These are phyloP conservation scores for Phyllosticta paracitricarpa DNA, from an alignment of 2,329 filamentous ascomycete genomes.

Conservation along the genomic window DNA sequence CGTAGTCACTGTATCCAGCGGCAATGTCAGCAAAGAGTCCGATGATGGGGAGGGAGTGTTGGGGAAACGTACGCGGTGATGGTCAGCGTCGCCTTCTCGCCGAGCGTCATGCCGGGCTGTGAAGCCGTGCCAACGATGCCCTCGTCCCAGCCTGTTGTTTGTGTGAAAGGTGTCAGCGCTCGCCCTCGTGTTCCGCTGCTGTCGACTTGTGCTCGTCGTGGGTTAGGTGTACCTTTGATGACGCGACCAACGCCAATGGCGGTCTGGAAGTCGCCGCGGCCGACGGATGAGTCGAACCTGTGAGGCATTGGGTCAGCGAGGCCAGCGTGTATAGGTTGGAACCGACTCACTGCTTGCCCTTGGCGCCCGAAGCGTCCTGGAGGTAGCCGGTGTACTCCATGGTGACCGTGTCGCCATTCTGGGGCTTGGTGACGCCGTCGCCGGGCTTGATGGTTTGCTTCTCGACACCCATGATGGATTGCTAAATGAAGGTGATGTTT, in stretches of 20 bases:
- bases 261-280: conserved; percentile 65
- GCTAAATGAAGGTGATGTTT: not conserved
- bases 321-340: not conserved
- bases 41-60: conserved; percentile 2
- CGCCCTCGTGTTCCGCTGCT: conserved; percentile 12
- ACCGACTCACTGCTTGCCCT: conserved; percentile 58
- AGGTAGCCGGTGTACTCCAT: conserved; percentile 92
- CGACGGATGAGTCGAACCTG: conserved; percentile 84
- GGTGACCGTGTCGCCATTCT: conserved; percentile 60
- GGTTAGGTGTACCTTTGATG: conserved; percentile 60
- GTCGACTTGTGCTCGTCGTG: conserved; percentile 6
- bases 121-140: conserved; percentile 48
- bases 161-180: conserved; percentile 6
- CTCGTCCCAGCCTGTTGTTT: conserved; percentile 44
- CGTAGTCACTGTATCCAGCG: conserved; percentile 22
- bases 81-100: conserved; percentile 78
- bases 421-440: conserved; percentile 49
- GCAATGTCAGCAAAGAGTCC: not conserved
- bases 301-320: not conserved
- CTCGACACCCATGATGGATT: conserved; percentile 45
- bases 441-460: conserved; percentile 58
- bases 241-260: conserved; percentile 74
- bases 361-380: conserved; percentile 54
- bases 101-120: conserved; percentile 64
- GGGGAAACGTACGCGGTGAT: conserved; percentile 57